Percentiles rank a stretch among this genome's conserved stretches.
Evolutionary conservation across 805 yeast species (phyloP).

Genomic region (Nakazawaea ishiwadae): DNA sequence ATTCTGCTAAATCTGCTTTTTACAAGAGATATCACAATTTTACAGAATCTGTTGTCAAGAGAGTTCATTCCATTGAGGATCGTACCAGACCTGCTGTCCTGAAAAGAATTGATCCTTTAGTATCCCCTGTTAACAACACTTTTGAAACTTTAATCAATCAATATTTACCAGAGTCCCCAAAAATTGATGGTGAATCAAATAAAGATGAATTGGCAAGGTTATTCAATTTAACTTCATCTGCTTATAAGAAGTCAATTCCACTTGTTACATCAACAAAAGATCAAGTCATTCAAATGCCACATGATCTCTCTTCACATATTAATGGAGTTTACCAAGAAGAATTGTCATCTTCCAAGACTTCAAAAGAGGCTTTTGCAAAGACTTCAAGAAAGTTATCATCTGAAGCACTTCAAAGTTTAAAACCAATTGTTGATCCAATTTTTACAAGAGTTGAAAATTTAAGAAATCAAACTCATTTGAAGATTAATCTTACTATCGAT

Average conservation of each 20-base stretch:
- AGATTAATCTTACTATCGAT: slow-evolving; percentile 16
- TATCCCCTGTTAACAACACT: slow-evolving; percentile 24
- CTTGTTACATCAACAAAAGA: slow-evolving; percentile 16
- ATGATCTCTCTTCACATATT: slow-evolving; percentile 25
- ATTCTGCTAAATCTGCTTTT: neutral
- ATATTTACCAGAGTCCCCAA: slow-evolving; percentile 22
- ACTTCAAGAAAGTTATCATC: slow-evolving; percentile 31
- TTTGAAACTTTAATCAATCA: slow-evolving; percentile 23
- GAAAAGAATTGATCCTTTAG: slow-evolving; percentile 18
- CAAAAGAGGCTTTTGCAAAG: slow-evolving; percentile 28
- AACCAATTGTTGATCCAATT: slow-evolving; percentile 24
- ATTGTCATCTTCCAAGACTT: slow-evolving; percentile 17
- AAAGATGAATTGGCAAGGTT: slow-evolving; percentile 24
- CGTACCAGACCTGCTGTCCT: slow-evolving; percentile 17
- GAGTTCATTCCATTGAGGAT: slow-evolving; percentile 4
- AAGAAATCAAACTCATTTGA: slow-evolving; percentile 2
- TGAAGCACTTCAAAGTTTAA: slow-evolving; percentile 28
- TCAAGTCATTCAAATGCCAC: slow-evolving; percentile 13
- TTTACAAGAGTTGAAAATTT: slow-evolving; percentile 22
- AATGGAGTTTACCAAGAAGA: slow-evolving; percentile 24
- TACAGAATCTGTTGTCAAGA: neutral
- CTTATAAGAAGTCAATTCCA: slow-evolving; percentile 23
- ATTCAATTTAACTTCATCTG: slow-evolving; percentile 19
- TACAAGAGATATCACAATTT: neutral
- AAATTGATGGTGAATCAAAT: slow-evolving; percentile 10